These are phyloP conservation scores for Pyrus hybrid DNA, from an alignment of 331 rosid genomes.

Conservation along the genomic window DNA sequence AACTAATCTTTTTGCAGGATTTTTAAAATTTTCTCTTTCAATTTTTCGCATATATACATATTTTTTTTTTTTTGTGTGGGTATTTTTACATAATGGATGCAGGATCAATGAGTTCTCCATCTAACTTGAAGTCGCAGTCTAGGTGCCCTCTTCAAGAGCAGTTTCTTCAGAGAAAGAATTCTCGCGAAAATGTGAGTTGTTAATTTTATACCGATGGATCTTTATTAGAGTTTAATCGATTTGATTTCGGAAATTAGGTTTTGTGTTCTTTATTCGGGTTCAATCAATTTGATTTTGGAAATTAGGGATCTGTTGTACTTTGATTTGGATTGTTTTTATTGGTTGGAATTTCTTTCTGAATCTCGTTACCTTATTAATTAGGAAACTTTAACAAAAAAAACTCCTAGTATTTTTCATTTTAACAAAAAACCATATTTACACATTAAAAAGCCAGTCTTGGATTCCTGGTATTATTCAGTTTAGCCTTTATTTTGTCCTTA, in stretches of 20 bases:
- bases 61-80: slow-evolving; percentile 8
- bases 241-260: not conserved
- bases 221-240: not conserved
- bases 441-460: too few relatives aligned
- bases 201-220: not conserved
- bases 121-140: slow-evolving; percentile 21
- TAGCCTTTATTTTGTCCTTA: too few relatives aligned
- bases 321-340: not conserved
- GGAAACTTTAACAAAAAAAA: too few relatives aligned
- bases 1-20: not conserved
- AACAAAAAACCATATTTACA: too few relatives aligned
- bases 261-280: not conserved
- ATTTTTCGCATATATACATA: not conserved
- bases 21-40: not conserved
- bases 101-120: slow-evolving; percentile 47
- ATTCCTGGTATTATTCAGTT: too few relatives aligned
- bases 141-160: slow-evolving; percentile 71
- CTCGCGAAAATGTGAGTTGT: slow-evolving; percentile 48
- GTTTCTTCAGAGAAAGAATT: slow-evolving; percentile 49
- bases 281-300: not conserved
- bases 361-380: too few relatives aligned
- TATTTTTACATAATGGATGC: slow-evolving; percentile 45
- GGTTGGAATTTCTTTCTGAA: not conserved
- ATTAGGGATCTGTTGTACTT: not conserved
- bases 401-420: too few relatives aligned